phyloP scores from a whole-genome alignment of 2,329 filamentous ascomycete species.

The Ophiostoma quercus region DNA sequence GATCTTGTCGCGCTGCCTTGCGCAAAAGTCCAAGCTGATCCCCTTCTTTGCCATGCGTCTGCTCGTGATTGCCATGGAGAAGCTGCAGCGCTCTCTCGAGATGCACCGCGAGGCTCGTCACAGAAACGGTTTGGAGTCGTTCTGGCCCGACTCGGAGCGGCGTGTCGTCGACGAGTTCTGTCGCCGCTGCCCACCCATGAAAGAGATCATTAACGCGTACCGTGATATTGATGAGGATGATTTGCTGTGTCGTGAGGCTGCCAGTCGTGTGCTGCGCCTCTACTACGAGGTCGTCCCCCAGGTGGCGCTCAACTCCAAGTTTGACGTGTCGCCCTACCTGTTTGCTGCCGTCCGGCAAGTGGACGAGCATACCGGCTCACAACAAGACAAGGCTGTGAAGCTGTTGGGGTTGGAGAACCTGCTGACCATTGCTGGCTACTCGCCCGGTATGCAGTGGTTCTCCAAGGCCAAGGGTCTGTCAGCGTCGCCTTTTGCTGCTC shows the following conservation, averaged over 20 bases:
- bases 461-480: constrained; percentile 61
- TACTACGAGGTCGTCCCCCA: constrained; percentile 82
- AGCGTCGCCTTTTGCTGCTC: constrained; percentile 65
- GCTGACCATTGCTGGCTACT: constrained; percentile 72
- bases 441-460: constrained; percentile 87
- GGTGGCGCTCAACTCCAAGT: constrained; percentile 73
- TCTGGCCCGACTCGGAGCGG: constrained; percentile 66
- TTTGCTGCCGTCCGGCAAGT: constrained; percentile 61
- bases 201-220: constrained; percentile 71
- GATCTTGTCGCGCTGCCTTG: constrained; percentile 71
- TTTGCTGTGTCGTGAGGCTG: constrained; percentile 68
- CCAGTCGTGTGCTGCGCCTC: constrained; percentile 71
- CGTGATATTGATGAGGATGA: constrained; percentile 63
- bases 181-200: constrained; percentile 72
- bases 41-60: constrained; percentile 80
- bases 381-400: constrained; percentile 49
- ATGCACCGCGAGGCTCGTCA: constrained; percentile 48
- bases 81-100: constrained; percentile 60
- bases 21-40: constrained; percentile 70
- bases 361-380: constrained; percentile 47
- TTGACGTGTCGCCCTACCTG: constrained; percentile 77
- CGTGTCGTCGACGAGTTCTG: constrained; percentile 70
- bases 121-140: constrained; percentile 24
- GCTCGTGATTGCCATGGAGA: constrained; percentile 71
- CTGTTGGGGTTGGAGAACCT: constrained; percentile 75